phyloP scores from a whole-genome alignment of 2,329 filamentous ascomycete species.

The Colletotrichum neosansevieriae region DNA sequence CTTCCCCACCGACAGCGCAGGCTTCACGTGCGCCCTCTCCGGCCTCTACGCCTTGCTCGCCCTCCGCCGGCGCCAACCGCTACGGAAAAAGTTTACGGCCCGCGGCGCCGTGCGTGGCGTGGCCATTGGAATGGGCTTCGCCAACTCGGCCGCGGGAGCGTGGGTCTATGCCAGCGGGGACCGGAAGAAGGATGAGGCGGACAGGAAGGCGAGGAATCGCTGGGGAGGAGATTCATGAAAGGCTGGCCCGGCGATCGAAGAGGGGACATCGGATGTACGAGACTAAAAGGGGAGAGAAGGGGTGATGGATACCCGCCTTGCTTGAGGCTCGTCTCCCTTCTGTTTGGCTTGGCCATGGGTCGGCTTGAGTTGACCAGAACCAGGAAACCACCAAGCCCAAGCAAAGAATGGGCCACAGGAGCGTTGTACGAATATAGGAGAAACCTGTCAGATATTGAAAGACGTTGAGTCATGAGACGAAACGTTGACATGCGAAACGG shows the following conservation, averaged over 20 bases:
- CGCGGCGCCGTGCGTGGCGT: constrained; percentile 63
- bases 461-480: constrained; percentile 26
- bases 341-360: constrained; percentile 13
- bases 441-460: constrained; percentile 1
- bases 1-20: constrained; percentile 68
- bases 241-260: not conserved
- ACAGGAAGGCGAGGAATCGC: constrained; percentile 61
- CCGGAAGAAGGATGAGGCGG: constrained; percentile 61
- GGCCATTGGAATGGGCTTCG: constrained; percentile 62
- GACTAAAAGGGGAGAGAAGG: not conserved
- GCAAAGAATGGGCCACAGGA: not conserved
- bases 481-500: constrained; percentile 19
- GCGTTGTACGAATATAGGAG: constrained; percentile 10
- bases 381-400: constrained; percentile 11
- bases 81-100: constrained; percentile 58
- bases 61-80: constrained; percentile 58
- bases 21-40: constrained; percentile 67
- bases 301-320: not conserved
- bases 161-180: constrained; percentile 66
- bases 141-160: constrained; percentile 62
- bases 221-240: constrained; percentile 55
- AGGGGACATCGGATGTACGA: not conserved
- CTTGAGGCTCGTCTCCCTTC: not conserved
- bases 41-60: constrained; percentile 69
- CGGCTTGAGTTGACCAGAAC: constrained; percentile 8